phyloP scores from a whole-genome alignment of 345 rosid genomes.

The Streptanthus diversifolius region DNA sequence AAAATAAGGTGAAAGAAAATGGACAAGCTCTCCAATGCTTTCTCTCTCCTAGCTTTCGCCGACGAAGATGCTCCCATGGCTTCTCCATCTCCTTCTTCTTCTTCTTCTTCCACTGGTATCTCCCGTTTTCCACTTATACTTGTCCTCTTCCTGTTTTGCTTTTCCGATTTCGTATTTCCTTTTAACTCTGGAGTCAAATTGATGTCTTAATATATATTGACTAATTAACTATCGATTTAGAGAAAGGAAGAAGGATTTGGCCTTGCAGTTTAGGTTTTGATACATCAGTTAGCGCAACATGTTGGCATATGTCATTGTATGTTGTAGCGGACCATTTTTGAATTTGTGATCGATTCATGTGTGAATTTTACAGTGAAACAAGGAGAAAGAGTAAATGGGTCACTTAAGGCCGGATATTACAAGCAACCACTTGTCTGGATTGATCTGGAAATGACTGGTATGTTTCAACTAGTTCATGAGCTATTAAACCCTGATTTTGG shows the following conservation, averaged over 20 bases:
- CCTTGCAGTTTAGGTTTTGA: background rate
- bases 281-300: background rate
- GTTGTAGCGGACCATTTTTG: too few relatives aligned
- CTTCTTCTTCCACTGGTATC: slow-evolving; percentile 23
- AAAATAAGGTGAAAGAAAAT: background rate
- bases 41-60: slow-evolving; percentile 35
- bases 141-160: background rate
- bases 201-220: background rate
- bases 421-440: slow-evolving; percentile 91
- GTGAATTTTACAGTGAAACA: background rate
- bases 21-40: slow-evolving; percentile 38
- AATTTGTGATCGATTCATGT: background rate
- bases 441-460: slow-evolving; percentile 97
- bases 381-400: slow-evolving; percentile 19
- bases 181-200: background rate
- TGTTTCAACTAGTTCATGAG: background rate
- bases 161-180: background rate
- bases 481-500: background rate
- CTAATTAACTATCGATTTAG: background rate
- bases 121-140: background rate
- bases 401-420: slow-evolving; percentile 28
- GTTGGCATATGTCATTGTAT: background rate
- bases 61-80: slow-evolving; percentile 32
- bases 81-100: slow-evolving; percentile 17
- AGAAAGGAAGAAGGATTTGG: background rate